Base-by-base conservation (phyloP, 225 moss, liverwort and hornwort species). In the Takakia lepidozioides region DNA sequence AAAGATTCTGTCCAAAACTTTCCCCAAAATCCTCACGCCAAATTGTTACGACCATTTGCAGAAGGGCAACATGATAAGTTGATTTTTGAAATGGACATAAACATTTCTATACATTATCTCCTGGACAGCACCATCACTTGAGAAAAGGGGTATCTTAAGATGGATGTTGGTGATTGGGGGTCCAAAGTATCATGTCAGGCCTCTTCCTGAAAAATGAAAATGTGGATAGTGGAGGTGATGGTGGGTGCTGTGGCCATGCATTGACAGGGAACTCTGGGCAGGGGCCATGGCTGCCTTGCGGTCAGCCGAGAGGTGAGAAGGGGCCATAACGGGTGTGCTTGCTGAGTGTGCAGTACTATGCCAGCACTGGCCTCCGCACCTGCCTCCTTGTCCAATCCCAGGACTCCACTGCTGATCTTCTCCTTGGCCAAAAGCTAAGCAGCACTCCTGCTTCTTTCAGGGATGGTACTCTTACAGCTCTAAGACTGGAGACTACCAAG, bases 341-440 rank as follows among this genome's bases (percentile, higher is more conserved):
- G 66, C 73, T 86, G 86, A 61, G 58, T 88, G 86, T 84, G 87
- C 87, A 98, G 91, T 87, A 91, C 80, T 98, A 87, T 67, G 85
- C 95, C 60, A 98, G 91, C 76, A 69, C 63, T 19, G 95, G 95
- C 60, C 67, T 98, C 68, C 91, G 87, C 52, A 91, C 87, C 47
- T 91, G 91, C 77, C 82, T 98, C 14, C 82, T 84, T 40, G 56
- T 98, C 62, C 95, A 98, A 58, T 87, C 95, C 29, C 91, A 91
- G 74, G 95, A 98, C 54, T 82, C 87, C 25, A 98, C 95, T 0
- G 95, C 87, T 34, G 95, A 87, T 54, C 59, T 78, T 48, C 63
- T 98, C 48, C 57, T 98, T 24, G 85, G 91, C 30, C 65, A 70
- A 27, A 98, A 79, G 66, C 78, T 98, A 5, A 65, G 95, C 27